Percentiles rank a stretch among this genome's conserved stretches.
phyloP scores from a whole-genome alignment of 768 basidiomycete species.

The Xerocomellus amylosporus region DNA sequence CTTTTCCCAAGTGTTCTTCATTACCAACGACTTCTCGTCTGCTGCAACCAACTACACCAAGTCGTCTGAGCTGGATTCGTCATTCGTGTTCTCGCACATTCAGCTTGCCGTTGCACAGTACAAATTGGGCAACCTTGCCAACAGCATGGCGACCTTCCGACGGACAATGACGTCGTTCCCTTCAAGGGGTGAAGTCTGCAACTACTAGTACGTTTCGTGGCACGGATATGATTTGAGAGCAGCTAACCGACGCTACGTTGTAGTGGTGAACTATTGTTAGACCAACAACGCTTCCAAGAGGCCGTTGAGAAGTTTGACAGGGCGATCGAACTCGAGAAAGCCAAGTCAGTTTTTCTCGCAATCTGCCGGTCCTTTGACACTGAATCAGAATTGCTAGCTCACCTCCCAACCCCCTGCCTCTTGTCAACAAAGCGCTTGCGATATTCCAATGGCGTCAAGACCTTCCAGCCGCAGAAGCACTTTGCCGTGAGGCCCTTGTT shows the following conservation, averaged over 20 bases:
- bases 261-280: constrained; percentile 92
- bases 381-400: constrained; percentile 29
- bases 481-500: constrained; percentile 83
- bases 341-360: constrained; percentile 46
- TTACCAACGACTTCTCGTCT: constrained; percentile 82
- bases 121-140: constrained; percentile 74
- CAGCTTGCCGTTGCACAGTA: constrained; percentile 97
- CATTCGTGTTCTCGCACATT: constrained; percentile 96
- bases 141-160: constrained; percentile 90
- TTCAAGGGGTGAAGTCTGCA: constrained; percentile 81
- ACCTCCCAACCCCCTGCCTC: constrained; percentile 80
- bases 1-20: constrained; percentile 71
- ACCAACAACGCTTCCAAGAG: constrained; percentile 85
- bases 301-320: constrained; percentile 91
- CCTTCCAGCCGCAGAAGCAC: constrained; percentile 71
- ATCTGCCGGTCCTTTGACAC: neutral
- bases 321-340: constrained; percentile 84
- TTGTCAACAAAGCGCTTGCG: constrained; percentile 97
- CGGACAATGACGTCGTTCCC: constrained; percentile 84
- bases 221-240: neutral
- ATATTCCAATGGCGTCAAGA: constrained; percentile 97
- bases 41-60: constrained; percentile 91
- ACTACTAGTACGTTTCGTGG: constrained; percentile 76
- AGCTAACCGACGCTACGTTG: neutral
- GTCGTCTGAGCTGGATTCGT: constrained; percentile 80